Conservation (phyloP, 2,329 filamentous ascomycete genomes). For the Calonectria pauciramosa region DNA sequence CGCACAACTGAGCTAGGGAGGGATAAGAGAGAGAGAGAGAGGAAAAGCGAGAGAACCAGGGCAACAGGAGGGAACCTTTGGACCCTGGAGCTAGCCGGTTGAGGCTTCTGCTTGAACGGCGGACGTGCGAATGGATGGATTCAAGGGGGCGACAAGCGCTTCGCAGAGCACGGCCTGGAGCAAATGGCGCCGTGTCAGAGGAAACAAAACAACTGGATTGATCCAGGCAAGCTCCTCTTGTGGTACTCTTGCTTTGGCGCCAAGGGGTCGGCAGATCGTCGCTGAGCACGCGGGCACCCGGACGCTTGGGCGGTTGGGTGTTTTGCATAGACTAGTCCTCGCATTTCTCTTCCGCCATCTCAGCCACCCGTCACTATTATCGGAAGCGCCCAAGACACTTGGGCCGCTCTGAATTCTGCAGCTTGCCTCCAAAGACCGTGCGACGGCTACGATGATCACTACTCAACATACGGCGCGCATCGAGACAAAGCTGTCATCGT, state of each 20-base stretch:
- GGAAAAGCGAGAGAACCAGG: neutral
- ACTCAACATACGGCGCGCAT: neutral
- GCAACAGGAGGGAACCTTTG: neutral
- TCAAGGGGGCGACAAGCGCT: neutral
- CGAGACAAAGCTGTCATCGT: neutral
- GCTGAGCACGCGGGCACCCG: neutral
- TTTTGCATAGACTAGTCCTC: neutral
- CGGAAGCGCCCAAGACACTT: neutral
- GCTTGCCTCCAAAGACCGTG: neutral
- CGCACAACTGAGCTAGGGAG: neutral
- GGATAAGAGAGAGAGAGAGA: neutral
- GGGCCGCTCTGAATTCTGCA: neutral
- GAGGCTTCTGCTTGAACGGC: neutral
- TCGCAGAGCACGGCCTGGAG: neutral
- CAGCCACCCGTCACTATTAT: neutral
- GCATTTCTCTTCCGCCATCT: neutral
- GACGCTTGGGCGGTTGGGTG: neutral
- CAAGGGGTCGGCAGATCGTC: neutral
- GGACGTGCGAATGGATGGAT: neutral
- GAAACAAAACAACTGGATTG: neutral
- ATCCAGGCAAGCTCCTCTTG: neutral
- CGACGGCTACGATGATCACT: neutral
- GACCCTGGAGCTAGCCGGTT: neutral
- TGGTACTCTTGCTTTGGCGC: neutral
- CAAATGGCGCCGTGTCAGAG: neutral